Evolutionary conservation across 2,329 filamentous ascomycete genomes (phyloP).

Genomic region (Nothomitra cinnamomea): DNA sequence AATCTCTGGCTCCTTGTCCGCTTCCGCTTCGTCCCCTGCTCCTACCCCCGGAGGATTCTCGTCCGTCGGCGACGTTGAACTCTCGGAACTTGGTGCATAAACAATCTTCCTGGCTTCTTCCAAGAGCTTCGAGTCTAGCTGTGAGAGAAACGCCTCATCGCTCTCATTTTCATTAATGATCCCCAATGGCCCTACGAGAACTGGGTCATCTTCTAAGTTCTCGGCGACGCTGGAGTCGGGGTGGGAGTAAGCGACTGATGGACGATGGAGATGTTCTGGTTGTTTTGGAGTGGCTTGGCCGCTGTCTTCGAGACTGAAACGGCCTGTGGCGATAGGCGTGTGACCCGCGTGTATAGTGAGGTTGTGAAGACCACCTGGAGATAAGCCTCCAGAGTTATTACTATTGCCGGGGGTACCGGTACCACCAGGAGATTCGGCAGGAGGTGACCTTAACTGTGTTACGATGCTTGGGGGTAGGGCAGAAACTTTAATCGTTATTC

Average conservation of each 20-base stretch:
- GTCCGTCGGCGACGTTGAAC: background rate
- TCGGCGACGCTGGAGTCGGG: background rate
- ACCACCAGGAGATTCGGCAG: conserved; percentile 1
- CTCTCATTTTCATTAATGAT: conserved; percentile 6
- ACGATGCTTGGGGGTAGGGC: conserved; percentile 2
- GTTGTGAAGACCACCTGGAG: background rate
- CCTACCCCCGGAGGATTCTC: background rate
- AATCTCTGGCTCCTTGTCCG: conserved; percentile 6
- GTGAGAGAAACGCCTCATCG: conserved; percentile 9
- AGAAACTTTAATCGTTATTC: conserved; percentile 12
- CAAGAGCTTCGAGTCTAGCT: conserved; percentile 8
- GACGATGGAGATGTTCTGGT: conserved; percentile 3
- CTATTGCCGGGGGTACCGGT: background rate
- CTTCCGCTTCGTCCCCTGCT: background rate
- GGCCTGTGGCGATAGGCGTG: conserved; percentile 9
- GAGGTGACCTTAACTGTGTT: conserved; percentile 6
- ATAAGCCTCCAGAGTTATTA: background rate
- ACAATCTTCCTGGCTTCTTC: conserved; percentile 5
- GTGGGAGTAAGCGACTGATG: conserved; percentile 10
- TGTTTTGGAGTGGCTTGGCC: conserved; percentile 3
- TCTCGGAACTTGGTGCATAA: background rate
- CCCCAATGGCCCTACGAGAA: conserved; percentile 9
- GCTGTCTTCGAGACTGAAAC: conserved; percentile 6
- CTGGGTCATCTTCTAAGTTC: conserved; percentile 8
- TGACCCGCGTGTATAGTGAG: conserved; percentile 12